Percentiles rank a stretch among this genome's conserved stretches.
Conservation (phyloP, 2,329 filamentous ascomycete species). For the Camptophora hylomeconis region DNA sequence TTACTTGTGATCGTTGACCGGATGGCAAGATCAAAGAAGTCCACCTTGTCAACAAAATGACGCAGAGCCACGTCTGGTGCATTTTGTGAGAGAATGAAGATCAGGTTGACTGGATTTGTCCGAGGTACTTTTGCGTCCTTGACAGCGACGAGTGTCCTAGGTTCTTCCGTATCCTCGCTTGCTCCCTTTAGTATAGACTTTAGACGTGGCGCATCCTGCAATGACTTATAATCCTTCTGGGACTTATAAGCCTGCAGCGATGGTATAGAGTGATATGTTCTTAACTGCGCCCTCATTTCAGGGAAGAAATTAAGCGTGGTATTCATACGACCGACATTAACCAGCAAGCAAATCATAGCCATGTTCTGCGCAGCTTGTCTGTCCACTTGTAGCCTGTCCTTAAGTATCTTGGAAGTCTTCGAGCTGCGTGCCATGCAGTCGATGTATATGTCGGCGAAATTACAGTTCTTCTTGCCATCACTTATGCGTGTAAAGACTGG, state of each 20-base stretch:
- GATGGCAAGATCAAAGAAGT: slow-evolving; percentile 97
- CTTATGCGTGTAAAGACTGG: slow-evolving; percentile 83
- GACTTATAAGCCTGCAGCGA: slow-evolving; percentile 92
- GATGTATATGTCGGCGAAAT: slow-evolving; percentile 92
- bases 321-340: slow-evolving; percentile 98
- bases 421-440: slow-evolving; percentile 97
- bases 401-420: slow-evolving; percentile 96
- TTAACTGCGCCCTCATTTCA: slow-evolving; percentile 93
- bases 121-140: slow-evolving; percentile 55
- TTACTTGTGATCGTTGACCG: slow-evolving; percentile 66
- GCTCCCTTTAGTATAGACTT: slow-evolving; percentile 97
- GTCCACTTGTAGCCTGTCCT: slow-evolving; percentile 90
- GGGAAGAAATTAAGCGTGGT: slow-evolving; percentile 98
- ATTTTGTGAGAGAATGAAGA: slow-evolving; percentile 84
- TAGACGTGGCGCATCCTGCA: slow-evolving; percentile 87
- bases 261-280: slow-evolving; percentile 96
- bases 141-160: slow-evolving; percentile 70
- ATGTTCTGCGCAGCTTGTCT: slow-evolving; percentile 87
- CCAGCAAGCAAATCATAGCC: slow-evolving; percentile 96
- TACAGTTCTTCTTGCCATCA: slow-evolving; percentile 54
- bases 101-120: slow-evolving; percentile 93
- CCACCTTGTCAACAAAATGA: slow-evolving; percentile 71
- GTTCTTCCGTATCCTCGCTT: slow-evolving; percentile 80
- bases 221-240: slow-evolving; percentile 89
- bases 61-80: slow-evolving; percentile 85